These are phyloP conservation scores for Pleurotus eryngii DNA, from an alignment of 768 basidiomycete genomes.

Conservation along the genomic window DNA sequence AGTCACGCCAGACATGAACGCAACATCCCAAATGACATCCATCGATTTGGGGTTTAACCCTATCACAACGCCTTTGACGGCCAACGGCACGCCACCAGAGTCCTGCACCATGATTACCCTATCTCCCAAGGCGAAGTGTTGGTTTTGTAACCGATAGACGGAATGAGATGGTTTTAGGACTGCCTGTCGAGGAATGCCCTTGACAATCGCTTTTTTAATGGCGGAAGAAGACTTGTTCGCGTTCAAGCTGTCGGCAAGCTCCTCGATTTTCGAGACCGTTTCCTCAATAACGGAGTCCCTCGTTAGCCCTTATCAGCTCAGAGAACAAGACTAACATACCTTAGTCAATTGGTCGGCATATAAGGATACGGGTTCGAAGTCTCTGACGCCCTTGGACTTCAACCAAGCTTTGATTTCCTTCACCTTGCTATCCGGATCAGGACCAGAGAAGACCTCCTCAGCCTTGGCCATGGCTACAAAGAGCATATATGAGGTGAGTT, in stretches of 20 bases:
- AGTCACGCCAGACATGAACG: slow-evolving; percentile 91
- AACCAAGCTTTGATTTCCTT: slow-evolving; percentile 85
- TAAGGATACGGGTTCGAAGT: slow-evolving; percentile 90
- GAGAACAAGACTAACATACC: slow-evolving; percentile 35
- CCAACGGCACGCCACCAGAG: slow-evolving; percentile 86
- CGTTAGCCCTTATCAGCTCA: background rate
- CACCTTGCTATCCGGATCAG: slow-evolving; percentile 65
- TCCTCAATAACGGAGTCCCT: slow-evolving; percentile 39
- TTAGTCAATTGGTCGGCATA: slow-evolving; percentile 90
- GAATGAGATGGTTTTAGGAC: slow-evolving; percentile 92
- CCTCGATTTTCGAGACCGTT: slow-evolving; percentile 77
- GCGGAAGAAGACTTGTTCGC: slow-evolving; percentile 52
- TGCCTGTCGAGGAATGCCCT: slow-evolving; percentile 88
- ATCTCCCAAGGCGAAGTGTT: slow-evolving; percentile 85
- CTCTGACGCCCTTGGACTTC: slow-evolving; percentile 78
- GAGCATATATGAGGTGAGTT: slow-evolving; percentile 3
- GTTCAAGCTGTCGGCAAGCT: slow-evolving; percentile 66
- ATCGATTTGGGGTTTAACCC: slow-evolving; percentile 83
- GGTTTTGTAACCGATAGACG: slow-evolving; percentile 84
- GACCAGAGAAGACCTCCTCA: slow-evolving; percentile 48
- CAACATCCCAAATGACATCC: slow-evolving; percentile 95
- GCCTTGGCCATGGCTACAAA: slow-evolving; percentile 71
- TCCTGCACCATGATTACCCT: slow-evolving; percentile 96
- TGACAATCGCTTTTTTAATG: slow-evolving; percentile 92
- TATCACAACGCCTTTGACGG: slow-evolving; percentile 91